phyloP scores from a whole-genome alignment of 208 protist species.

The Wallacemonas sp. region DNA sequence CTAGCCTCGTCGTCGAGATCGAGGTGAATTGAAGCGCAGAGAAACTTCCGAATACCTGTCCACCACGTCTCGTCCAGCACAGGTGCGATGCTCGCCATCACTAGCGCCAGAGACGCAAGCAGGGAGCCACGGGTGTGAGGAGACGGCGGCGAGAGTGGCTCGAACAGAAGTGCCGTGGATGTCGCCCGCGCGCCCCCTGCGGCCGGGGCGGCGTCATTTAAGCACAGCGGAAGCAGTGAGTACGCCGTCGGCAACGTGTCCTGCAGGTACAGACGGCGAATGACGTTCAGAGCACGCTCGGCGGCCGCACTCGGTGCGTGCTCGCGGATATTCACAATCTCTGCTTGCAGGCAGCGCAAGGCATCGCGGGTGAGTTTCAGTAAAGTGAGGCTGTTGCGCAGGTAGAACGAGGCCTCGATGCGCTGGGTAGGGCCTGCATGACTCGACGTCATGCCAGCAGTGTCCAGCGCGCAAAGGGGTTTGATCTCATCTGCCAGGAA shows the following conservation, averaged over 20 bases:
- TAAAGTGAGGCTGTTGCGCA: conserved; percentile 25
- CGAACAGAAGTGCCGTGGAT: neutral
- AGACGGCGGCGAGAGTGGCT: conserved; percentile 6
- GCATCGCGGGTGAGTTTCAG: conserved; percentile 40
- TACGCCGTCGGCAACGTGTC: conserved; percentile 36
- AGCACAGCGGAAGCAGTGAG: conserved; percentile 20
- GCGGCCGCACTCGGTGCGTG: neutral
- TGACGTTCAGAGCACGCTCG: neutral
- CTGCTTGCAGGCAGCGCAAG: conserved; percentile 29
- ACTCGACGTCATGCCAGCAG: neutral
- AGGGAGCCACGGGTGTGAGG: conserved; percentile 10
- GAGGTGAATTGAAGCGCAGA: conserved; percentile 18
- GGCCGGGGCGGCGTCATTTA: neutral
- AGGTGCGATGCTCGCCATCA: conserved; percentile 46
- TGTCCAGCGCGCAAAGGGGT: neutral
- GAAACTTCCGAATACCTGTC: conserved; percentile 23
- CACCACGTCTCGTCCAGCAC: conserved; percentile 36
- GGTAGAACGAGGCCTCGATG: neutral
- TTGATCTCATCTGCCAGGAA: conserved; percentile 49
- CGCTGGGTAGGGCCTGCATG: neutral
- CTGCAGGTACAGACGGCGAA: neutral
- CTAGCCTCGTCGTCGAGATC: neutral
- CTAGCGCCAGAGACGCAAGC: conserved; percentile 37
- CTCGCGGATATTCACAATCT: conserved; percentile 31
- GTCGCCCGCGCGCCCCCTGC: neutral